A percentile compares a stretch with the other conserved stretches of the same genome.
These are phyloP conservation scores for Sporothrix schenckii DNA, from an alignment of 2,329 filamentous ascomycete species.

Conservation along the genomic window DNA sequence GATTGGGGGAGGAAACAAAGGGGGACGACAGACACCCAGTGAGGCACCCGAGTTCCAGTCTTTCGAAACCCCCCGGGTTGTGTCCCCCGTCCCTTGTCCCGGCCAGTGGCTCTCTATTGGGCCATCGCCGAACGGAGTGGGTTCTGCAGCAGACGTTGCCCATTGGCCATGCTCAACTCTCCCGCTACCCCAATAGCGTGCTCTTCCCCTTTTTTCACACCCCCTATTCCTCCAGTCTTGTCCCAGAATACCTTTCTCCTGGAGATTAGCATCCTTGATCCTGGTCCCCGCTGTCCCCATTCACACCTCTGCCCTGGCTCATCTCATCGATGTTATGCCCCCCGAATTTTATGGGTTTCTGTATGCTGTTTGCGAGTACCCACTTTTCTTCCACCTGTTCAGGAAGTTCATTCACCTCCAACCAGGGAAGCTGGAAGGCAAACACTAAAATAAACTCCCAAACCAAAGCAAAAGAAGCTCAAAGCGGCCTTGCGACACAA, in stretches of 20 bases:
- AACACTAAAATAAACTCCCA: slow-evolving; percentile 24
- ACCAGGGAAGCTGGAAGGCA: slow-evolving; percentile 25
- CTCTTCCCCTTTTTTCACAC: not conserved
- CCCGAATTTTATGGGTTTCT: slow-evolving; percentile 25
- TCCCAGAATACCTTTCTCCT: slow-evolving; percentile 18
- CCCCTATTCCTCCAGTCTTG: slow-evolving; percentile 23
- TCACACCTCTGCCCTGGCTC: slow-evolving; percentile 31
- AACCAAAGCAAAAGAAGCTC: slow-evolving; percentile 25
- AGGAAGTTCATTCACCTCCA: slow-evolving; percentile 22
- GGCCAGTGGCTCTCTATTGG: slow-evolving; percentile 57
- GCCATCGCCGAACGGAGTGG: slow-evolving; percentile 49
- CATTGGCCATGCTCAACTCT: slow-evolving; percentile 48
- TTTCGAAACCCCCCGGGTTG: slow-evolving; percentile 35
- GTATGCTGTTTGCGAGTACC: slow-evolving; percentile 22
- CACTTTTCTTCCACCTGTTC: slow-evolving; percentile 30
- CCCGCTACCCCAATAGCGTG: slow-evolving; percentile 13
- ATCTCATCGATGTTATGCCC: slow-evolving; percentile 34
- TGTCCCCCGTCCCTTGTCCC: slow-evolving; percentile 41
- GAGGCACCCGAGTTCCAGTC: slow-evolving; percentile 34
- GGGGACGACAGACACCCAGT: slow-evolving; percentile 20
- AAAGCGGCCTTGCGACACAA: slow-evolving; percentile 32
- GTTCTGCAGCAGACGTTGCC: slow-evolving; percentile 43
- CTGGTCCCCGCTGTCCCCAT: slow-evolving; percentile 27
- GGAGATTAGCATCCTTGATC: slow-evolving; percentile 30
- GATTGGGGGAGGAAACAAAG: slow-evolving; percentile 30